Percentiles rank a stretch among this genome's conserved stretches.
phyloP scores from a whole-genome alignment of 2,329 filamentous ascomycete genomes.

The Didymella exigua region DNA sequence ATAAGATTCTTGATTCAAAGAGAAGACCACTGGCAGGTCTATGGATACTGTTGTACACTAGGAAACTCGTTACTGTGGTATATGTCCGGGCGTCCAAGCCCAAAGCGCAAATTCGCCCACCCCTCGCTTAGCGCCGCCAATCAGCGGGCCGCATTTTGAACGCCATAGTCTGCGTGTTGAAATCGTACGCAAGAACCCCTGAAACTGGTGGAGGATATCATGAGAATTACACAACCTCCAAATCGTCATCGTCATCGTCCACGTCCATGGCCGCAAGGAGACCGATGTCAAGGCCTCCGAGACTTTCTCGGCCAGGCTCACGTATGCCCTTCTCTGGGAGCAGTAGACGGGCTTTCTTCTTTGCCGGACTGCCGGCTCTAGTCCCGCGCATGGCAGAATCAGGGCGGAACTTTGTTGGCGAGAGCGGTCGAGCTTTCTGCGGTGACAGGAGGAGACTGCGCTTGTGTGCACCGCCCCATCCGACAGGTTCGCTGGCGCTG shows the following conservation, averaged over 20 bases:
- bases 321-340: slow-evolving; percentile 57
- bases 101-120: slow-evolving; percentile 20
- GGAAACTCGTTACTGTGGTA: slow-evolving; percentile 23
- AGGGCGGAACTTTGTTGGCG: slow-evolving; percentile 12
- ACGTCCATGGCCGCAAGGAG: slow-evolving; percentile 43
- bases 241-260: slow-evolving; percentile 53
- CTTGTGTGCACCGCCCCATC: slow-evolving; percentile 56
- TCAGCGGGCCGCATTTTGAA: slow-evolving; percentile 28
- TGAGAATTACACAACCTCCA: slow-evolving; percentile 54
- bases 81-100: slow-evolving; percentile 17
- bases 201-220: slow-evolving; percentile 17
- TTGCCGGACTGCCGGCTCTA: slow-evolving; percentile 47
- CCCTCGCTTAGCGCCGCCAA: slow-evolving; percentile 43
- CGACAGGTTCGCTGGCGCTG: slow-evolving; percentile 47
- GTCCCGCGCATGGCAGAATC: slow-evolving; percentile 35
- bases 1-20: slow-evolving; percentile 4
- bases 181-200: slow-evolving; percentile 7
- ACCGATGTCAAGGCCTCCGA: slow-evolving; percentile 44
- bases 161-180: slow-evolving; percentile 21
- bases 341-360: slow-evolving; percentile 56
- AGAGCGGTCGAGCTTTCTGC: slow-evolving; percentile 30
- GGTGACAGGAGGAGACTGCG: slow-evolving; percentile 48
- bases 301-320: slow-evolving; percentile 56
- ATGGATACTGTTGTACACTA: slow-evolving; percentile 20
- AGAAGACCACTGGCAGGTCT: slow-evolving; percentile 13